Evolutionary conservation across 2,329 filamentous ascomycete species (phyloP), one percentile per base, ranked within the genome.

Genomic region (Exophiala aquamarina): DNA sequence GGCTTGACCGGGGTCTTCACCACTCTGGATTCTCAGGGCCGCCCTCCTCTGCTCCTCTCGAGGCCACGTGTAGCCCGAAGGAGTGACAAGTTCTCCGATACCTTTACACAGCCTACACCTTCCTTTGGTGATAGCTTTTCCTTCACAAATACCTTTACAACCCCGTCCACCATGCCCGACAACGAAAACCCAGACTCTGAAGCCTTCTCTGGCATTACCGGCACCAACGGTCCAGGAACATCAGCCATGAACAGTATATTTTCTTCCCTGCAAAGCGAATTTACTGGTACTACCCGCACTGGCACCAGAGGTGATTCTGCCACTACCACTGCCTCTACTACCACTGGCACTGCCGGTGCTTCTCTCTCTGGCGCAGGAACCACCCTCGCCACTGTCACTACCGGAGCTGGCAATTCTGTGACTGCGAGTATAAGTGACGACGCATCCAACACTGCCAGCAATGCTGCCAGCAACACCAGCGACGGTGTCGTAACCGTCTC

Each of bases 61-160:
- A 50, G 49, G 49, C 45, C 42, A 35, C 49, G 39, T 44, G 32
- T 52, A 37, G 52, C 52, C 42, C 52, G 49, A 37, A 44, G 48
- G 45, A 45, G 44, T 35, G 23, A 26, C 23, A 6, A 26, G 23
- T 26, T 11, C 6, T 26, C 23, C 23, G 11, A 26, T 37, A 7
- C 35, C 18, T 7, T 44, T 34, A 33, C 36, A 29, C 28, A 42
- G 33, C 20, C 19, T 7, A 20, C 49, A 28, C 45, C 18, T 14
- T 44, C 52, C 11, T 50, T 50, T 19, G 17, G 34, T 14, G 39
- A 38, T n/a, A 21, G 23, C n/a, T 46, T 48, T 29, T 36, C 51
- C 19, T 42, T 42, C 14, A 35, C 36, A 14, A 34, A 42, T n/a
- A 18, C 37, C 28, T 40, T 44, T 19, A 11, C 43, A 19, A 20